These are phyloP conservation scores for Claviceps africana DNA, from an alignment of 2,329 filamentous ascomycete genomes.

Conservation along the genomic window DNA sequence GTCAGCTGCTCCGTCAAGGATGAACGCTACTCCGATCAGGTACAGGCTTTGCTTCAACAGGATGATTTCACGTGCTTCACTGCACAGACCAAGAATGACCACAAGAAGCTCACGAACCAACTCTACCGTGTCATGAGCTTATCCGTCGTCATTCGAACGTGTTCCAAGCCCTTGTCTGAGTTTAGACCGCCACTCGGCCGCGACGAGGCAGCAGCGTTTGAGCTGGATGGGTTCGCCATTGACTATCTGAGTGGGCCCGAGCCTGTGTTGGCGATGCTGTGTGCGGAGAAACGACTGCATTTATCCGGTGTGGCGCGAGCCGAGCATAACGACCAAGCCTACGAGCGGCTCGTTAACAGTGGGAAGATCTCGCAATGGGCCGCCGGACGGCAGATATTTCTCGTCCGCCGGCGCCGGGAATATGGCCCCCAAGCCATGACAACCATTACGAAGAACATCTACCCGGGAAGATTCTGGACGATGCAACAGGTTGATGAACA, in stretches of 20 bases:
- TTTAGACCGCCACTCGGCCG: slow-evolving; percentile 41
- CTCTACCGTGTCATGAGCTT: slow-evolving; percentile 51
- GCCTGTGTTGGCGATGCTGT: slow-evolving; percentile 78
- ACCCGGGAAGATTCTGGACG: slow-evolving; percentile 55
- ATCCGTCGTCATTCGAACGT: slow-evolving; percentile 58
- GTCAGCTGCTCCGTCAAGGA: slow-evolving; percentile 70
- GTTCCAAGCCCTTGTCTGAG: slow-evolving; percentile 35
- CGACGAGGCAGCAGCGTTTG: slow-evolving; percentile 41
- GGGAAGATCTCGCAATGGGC: slow-evolving; percentile 54
- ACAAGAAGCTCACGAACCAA: slow-evolving; percentile 53
- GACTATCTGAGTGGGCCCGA: slow-evolving; percentile 71
- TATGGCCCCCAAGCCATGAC: slow-evolving; percentile 65
- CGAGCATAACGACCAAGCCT: slow-evolving; percentile 54
- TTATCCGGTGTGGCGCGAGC: slow-evolving; percentile 48
- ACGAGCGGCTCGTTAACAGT: slow-evolving; percentile 45
- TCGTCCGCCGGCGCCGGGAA: slow-evolving; percentile 57
- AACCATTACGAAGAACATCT: slow-evolving; percentile 49
- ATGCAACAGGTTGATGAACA: slow-evolving; percentile 58
- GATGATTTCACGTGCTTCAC: slow-evolving; percentile 57
- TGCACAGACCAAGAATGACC: slow-evolving; percentile 61
- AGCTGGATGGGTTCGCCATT: slow-evolving; percentile 67
- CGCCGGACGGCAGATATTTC: slow-evolving; percentile 49
- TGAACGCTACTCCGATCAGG: slow-evolving; percentile 43
- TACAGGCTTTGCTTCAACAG: slow-evolving; percentile 35
- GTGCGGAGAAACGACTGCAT: slow-evolving; percentile 56